A percentile compares a stretch with the other conserved stretches of the same genome.
These are phyloP conservation scores for Xylaria polymorpha DNA, from an alignment of 2,329 filamentous ascomycete species.

Conservation along the genomic window DNA sequence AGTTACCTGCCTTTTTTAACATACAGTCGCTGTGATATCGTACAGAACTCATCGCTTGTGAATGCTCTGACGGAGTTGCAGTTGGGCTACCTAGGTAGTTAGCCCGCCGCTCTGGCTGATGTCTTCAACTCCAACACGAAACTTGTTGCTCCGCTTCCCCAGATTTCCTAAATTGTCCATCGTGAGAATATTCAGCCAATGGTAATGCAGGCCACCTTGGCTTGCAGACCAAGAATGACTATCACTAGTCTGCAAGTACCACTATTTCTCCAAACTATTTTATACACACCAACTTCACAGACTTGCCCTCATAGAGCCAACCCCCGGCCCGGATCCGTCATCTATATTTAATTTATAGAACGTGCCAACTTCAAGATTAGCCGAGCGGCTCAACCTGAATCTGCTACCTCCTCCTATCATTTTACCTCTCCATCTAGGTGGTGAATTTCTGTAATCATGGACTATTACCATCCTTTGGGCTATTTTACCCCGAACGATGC, in stretches of 20 bases:
- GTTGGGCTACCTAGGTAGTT: neutral
- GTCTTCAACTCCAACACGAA: conserved; percentile 13
- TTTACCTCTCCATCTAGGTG: conserved; percentile 14
- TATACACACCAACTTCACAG: neutral
- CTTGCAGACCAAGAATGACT: conserved; percentile 23
- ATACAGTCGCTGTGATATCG: neutral
- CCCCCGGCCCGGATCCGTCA: conserved; percentile 6
- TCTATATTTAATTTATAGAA: conserved; percentile 43
- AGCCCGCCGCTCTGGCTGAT: neutral
- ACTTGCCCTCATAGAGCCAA: neutral
- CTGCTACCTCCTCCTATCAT: conserved; percentile 17
- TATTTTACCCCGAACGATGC: conserved; percentile 25
- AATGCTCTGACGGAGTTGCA: neutral
- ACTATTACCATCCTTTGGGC: conserved; percentile 4
- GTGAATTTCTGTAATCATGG: neutral
- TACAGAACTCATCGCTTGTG: neutral
- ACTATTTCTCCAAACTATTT: neutral
- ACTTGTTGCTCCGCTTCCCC: conserved; percentile 33
- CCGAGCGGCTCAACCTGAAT: conserved; percentile 38
- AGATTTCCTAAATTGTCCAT: conserved; percentile 41
- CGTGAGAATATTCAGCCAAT: conserved; percentile 32
- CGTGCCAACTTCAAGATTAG: conserved; percentile 42
- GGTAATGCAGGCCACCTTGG: conserved; percentile 22
- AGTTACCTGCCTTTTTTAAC: neutral
- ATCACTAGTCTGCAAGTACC: neutral